Base-by-base conservation (phyloP, 1,284 basidiomycete genomes). In the Trichosporon coremiiforme region DNA sequence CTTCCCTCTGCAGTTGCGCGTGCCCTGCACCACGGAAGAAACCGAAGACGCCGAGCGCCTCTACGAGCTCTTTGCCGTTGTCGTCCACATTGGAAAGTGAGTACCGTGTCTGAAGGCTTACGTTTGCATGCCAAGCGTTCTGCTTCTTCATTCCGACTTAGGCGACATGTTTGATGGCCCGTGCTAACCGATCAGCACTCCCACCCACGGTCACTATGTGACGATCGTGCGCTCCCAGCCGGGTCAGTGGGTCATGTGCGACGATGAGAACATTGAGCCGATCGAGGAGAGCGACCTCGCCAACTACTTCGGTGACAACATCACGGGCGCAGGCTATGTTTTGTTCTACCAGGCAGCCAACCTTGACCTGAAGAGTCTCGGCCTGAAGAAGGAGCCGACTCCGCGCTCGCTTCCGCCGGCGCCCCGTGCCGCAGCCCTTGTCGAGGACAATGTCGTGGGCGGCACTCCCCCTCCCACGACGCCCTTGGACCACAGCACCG, bases 21-120 rank as follows among this genome's bases (percentile, higher is more conserved):
- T 99, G 68, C 98, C 98, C 85, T 98, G 98, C 82, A 98, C 96
- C 38, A 92, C 95, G 57, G 96, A 99, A 82, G 94, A 96, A 76
- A 89, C 92, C 47, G 88, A 91, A 60, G 89, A 98, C 81, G 93
- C 95, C 0, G 87, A 88, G 71, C 86, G 95, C 68, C 83, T 98
- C 70, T 99, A 98, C 85, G 90, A 94, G 82, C 88, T 99, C 15
- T 98, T 95, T 80, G 95, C 92, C 9, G 94, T 98, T 71, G 94
- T 99, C 57, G 93, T 99, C 7, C 96, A 99, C 83, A 96, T 99
- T 74, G 96, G 96, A 86, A 92, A 89, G 94, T 95, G 82, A 82
- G 92, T 89, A 31, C 22, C 64, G 25, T 12, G 4, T 50, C 12
- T 10, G n/a, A 4, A 53, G 47, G 47, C 47, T 53, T 53, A 53